Evolutionary conservation across 495 filamentous ascomycete genomes (phyloP), one percentile per base, ranked within the genome.

Genomic region (Mycothermus thermophilus): DNA sequence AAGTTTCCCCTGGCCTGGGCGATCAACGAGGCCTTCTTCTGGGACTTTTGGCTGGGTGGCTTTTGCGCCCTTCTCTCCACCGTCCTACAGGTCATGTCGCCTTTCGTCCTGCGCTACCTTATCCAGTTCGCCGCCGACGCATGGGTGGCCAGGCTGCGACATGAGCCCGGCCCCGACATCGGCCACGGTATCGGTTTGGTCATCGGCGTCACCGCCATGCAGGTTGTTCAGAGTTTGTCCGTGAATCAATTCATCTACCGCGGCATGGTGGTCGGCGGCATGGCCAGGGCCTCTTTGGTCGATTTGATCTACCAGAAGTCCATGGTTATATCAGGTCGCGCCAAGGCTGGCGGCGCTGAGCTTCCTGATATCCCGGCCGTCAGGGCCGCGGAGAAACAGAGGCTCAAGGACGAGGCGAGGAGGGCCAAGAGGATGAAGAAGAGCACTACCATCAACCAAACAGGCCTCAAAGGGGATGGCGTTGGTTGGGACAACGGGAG

Each of bases 401-500:
- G 37, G 30, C n/a, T n/a, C n/a, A n/a, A 52, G 48, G 34, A 67
- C 15, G 51, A 58, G 30, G 54, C 57, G 17, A 43, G 58, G 19
- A 50, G 63, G 51, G 42, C 38, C 15, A 36, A 47, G 35, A 51
- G 50, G 40, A 51, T 54, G 8, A 47, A 46, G 13, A 57, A 51
- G 20, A 48, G 40, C 15, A 62, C 64, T 8, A 26, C 31, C 7
- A 39, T 32, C 15, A 28, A 29, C 43, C 62, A 46, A 64, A 60
- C 44, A 2, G 60, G 54, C 4, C 59, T 80, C 10, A 51, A 67
- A 7, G 74, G 72, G 11, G 78, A 85, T 43, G 80, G 79, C 16
- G 67, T 67, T 5, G 86, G 85, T 13, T 96, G 88, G 88, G 74
- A 74, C 28, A 96, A 95, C 48, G 88, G 88, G 13, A 72, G 81